Base-by-base conservation (phyloP, 176 grass and related monocot genomes). In the Aegilops speltoides region DNA sequence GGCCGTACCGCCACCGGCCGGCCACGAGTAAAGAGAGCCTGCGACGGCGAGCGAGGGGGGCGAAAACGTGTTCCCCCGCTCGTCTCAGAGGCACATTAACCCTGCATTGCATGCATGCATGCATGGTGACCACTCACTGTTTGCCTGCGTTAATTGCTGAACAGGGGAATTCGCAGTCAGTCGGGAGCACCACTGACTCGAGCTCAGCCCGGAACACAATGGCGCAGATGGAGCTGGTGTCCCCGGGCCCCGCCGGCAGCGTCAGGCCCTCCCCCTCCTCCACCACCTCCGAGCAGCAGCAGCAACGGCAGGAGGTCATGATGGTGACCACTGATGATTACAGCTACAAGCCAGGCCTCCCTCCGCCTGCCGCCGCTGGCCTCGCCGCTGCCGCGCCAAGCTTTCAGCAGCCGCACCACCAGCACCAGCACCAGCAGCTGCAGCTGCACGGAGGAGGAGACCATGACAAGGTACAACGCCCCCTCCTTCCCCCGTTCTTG, bases 121-220 rank as follows among this genome's bases (percentile, higher is more conserved):
- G 54, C 54, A 45, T 45, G 43, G 72, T 84, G 85, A 69, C 88
- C 63, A 77, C 62, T 88, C 29, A 77, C 86, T 91, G 40, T 88
- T 85, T 85, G 68, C 24, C 34, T 76, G 73, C 22, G 87, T 90
- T 93, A 64, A 87, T 92, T 62, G 77, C 41, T 88, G 88, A 93
- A 87, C 90, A 94, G 94, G 93, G 89, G 87, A 92, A 87, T 90
- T 95, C 88, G 64, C 90, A 92, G 84, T 92, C 93, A 79, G 88
- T 93, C 68, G 91, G 81, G 79, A 99, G 92, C 88, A 94, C 92
- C 86, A 89, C 87, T 89, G 97, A 94, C 88, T 99, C 90, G 82
- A 88, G 92, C 77, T 99, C 94, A 93, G 97, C 89, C 33, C 92
- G 91, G 83, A 89, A 93, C 83, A 93, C 92, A 88, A 83, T 84